These are phyloP conservation scores for Aciculosporium take DNA, from an alignment of 2,329 filamentous ascomycete genomes.

Conservation along the genomic window DNA sequence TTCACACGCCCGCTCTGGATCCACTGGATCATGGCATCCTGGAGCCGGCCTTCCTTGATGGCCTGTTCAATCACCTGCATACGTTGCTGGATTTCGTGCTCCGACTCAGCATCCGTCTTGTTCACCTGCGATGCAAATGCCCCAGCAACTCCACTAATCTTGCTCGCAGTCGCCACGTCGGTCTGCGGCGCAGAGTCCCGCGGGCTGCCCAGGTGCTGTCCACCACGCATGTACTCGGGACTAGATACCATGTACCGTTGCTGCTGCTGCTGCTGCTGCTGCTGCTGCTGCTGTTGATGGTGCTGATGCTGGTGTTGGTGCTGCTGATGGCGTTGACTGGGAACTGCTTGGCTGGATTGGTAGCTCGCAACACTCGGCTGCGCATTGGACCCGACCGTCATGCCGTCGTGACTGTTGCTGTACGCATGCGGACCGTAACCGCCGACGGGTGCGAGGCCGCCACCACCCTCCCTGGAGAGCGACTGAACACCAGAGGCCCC, in stretches of 20 bases:
- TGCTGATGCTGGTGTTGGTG: background rate
- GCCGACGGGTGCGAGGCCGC: background rate
- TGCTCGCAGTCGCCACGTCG: conserved; percentile 18
- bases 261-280: conserved; percentile 9
- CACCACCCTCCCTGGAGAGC: background rate
- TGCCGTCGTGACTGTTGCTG: conserved; percentile 10
- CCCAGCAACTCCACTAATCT: conserved; percentile 20
- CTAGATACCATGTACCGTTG: conserved; percentile 20
- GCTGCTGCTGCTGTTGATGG: conserved; percentile 9
- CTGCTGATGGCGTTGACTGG: conserved; percentile 12
- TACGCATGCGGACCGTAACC: conserved; percentile 11
- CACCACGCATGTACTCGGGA: conserved; percentile 22
- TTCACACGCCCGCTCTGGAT: conserved; percentile 49
- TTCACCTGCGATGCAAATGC: conserved; percentile 22
- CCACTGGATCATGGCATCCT: conserved; percentile 52
- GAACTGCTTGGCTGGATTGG: conserved; percentile 18
- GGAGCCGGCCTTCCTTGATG: conserved; percentile 46
- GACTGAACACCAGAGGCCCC: conserved; percentile 13
- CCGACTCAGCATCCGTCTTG: conserved; percentile 20
- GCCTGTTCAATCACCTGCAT: conserved; percentile 46
- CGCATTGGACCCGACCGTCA: conserved; percentile 12
- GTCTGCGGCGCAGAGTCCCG: conserved; percentile 14
- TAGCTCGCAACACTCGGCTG: conserved; percentile 21
- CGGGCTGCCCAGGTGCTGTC: conserved; percentile 19
- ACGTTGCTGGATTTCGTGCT: conserved; percentile 36